Conservation (phyloP, 192 early-diverging fungal genomes). For the Geosiphon pyriformis region DNA sequence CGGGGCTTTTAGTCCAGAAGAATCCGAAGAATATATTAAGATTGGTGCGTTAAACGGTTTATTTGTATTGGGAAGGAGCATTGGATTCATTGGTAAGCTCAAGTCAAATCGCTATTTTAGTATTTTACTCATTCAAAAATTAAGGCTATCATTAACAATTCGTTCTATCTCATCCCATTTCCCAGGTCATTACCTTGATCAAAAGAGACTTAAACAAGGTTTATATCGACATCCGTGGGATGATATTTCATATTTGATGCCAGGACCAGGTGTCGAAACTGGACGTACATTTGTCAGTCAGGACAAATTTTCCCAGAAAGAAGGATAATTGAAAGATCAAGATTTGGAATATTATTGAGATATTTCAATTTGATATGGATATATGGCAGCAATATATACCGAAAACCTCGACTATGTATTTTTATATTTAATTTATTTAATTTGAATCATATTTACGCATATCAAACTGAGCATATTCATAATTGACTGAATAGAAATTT, state of each 20-base stretch:
- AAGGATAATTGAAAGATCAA: slow-evolving; percentile 78
- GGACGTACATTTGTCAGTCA: slow-evolving; percentile 36
- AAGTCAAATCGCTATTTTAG: no score
- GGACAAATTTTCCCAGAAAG: slow-evolving; percentile 20
- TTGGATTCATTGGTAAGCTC: slow-evolving; percentile 86
- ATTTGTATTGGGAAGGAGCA: slow-evolving; percentile 90
- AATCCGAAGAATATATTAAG: slow-evolving; percentile 92
- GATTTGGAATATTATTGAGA: no score
- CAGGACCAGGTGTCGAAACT: slow-evolving; percentile 38
- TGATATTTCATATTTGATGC: slow-evolving; percentile 87
- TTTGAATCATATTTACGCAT: no score
- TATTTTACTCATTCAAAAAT: no score
- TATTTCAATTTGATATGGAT: no score
- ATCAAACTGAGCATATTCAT: no score
- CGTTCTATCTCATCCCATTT: no score
- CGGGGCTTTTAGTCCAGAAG: slow-evolving; percentile 88
- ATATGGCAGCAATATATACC: no score
- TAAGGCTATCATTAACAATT: no score
- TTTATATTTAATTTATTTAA: no score
- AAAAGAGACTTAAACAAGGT: slow-evolving; percentile 97
- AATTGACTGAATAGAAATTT: no score
- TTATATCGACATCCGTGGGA: slow-evolving; percentile 98
- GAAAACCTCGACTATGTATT: no score
- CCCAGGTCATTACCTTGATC: slow-evolving; percentile 90
- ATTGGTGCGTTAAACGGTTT: slow-evolving; percentile 96